Evolutionary conservation across 2,329 filamentous ascomycete genomes (phyloP).

Genomic region (Talaromyces sp.): DNA sequence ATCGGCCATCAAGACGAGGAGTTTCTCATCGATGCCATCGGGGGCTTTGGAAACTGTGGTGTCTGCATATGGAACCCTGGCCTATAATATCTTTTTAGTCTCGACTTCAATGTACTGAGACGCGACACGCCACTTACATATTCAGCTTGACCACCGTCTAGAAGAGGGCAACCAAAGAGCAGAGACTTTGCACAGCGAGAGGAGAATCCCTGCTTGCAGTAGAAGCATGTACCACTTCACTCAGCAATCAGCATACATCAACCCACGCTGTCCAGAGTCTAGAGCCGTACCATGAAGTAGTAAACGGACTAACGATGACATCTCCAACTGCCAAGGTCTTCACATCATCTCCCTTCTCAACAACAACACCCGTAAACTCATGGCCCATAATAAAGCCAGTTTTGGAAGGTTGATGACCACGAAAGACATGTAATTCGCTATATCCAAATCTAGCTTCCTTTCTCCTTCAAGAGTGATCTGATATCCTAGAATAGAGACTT

Average conservation of each 20-base stretch:
- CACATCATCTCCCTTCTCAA: slow-evolving; percentile 66
- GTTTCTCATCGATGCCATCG: slow-evolving; percentile 67
- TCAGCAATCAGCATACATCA: background rate
- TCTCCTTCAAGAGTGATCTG: background rate
- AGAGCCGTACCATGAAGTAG: slow-evolving; percentile 64
- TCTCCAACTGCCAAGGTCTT: slow-evolving; percentile 71
- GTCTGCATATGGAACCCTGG: slow-evolving; percentile 77
- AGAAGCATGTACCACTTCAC: slow-evolving; percentile 70
- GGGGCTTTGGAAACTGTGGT: slow-evolving; percentile 75
- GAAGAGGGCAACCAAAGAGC: slow-evolving; percentile 66
- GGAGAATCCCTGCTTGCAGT: slow-evolving; percentile 73
- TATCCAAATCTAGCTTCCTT: background rate
- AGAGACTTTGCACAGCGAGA: slow-evolving; percentile 70
- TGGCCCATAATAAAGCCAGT: slow-evolving; percentile 70
- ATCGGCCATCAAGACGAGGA: slow-evolving; percentile 84
- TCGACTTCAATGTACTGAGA: background rate
- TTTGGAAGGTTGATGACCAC: slow-evolving; percentile 70
- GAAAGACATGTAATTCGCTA: slow-evolving; percentile 76
- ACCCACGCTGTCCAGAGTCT: background rate
- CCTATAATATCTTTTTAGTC: background rate
- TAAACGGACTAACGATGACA: slow-evolving; percentile 79
- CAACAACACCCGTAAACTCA: slow-evolving; percentile 78
- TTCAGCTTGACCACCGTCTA: slow-evolving; percentile 80
- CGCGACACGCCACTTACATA: slow-evolving; percentile 51
- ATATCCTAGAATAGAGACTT: slow-evolving; percentile 31